Percentiles rank a stretch among this genome's conserved stretches.
phyloP scores from a whole-genome alignment of 768 basidiomycete genomes.

The Rhodocollybia butyracea region DNA sequence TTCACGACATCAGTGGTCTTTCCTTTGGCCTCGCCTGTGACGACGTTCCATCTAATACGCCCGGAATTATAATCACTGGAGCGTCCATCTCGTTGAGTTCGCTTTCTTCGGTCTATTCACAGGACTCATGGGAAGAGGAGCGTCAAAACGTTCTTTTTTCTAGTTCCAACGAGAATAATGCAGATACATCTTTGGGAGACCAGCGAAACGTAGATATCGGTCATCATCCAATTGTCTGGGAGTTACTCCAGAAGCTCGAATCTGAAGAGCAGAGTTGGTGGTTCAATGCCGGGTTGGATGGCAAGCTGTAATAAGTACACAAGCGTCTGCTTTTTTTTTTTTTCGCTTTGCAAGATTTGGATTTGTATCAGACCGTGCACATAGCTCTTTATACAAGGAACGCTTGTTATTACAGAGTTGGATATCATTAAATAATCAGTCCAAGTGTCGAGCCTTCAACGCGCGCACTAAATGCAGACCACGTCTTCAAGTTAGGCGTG shows the following conservation, averaged over 20 bases:
- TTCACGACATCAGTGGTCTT: neutral
- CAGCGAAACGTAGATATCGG: neutral
- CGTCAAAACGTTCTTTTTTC: neutral
- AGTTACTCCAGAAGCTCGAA: neutral
- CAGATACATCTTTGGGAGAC: neutral
- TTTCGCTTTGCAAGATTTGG: too few relatives aligned
- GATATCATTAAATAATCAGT: too few relatives aligned
- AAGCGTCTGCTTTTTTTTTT: too few relatives aligned
- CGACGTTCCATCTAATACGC: neutral
- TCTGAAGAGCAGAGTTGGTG: neutral
- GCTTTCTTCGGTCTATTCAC: neutral
- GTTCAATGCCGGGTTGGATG: neutral
- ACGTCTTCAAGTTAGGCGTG: too few relatives aligned
- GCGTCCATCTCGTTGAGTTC: neutral
- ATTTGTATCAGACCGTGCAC: too few relatives aligned
- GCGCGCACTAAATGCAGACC: too few relatives aligned
- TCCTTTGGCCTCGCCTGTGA: neutral
- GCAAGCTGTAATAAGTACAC: neutral
- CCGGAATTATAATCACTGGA: neutral
- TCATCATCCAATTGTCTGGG: slow-evolving; percentile 3
- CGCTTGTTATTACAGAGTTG: too few relatives aligned
- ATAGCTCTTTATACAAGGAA: too few relatives aligned
- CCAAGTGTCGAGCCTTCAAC: too few relatives aligned
- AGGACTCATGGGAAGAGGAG: neutral
- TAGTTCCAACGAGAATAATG: neutral